Evolutionary conservation across 129 eudicot species (phyloP), one percentile per base, ranked within the genome.

Genomic region (Saussurea involucrata): DNA sequence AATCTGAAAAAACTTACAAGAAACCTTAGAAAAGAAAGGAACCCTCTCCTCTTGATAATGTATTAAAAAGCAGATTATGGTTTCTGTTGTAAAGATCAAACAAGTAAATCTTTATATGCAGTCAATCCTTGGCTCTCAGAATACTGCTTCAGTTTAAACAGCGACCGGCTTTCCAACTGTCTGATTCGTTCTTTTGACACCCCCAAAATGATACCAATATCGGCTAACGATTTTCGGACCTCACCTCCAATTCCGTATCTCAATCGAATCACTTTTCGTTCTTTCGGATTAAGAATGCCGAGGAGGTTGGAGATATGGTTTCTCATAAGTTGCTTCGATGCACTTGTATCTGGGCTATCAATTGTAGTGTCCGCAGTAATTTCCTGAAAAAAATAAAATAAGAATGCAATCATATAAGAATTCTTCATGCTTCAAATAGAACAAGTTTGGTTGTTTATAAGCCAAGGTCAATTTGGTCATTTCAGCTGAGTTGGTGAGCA

Each of bases 161-260:
- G 20, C 68, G 96, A 91, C 70, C 87, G 83, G 63, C 82, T 87
- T 82, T 91, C 98, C 74, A 89, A 65, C 67, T 86, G 96, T 32
- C 97, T 78, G 58, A 94, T 87, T 74, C 93, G 89, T 83, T 94
- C 98, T 79, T 89, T 91, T 0, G 90, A 83, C 86, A 91, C 71
- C 10, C 96, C 97, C 79, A 89, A 71, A 80, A 82, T 75, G 71
- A 71, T 80, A 72, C 98, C 98, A 34, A 89, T 87, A 73, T 86
- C 94, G 2, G 96, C 87, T 13, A 94, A 76, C 1, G 93, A 78
- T 28, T 81, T 84, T 40, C 71, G 61, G 17, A 76, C 79, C 10
- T 87, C 93, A 5, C 87, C 85, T 37, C 83, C 85, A 37, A 94
- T 84, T 60, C 97, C 97, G 17, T 82, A 91, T 67, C 98, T 85